Evolutionary conservation across 2,329 filamentous ascomycete genomes (phyloP).

Genomic region (Kalmusia sp.): DNA sequence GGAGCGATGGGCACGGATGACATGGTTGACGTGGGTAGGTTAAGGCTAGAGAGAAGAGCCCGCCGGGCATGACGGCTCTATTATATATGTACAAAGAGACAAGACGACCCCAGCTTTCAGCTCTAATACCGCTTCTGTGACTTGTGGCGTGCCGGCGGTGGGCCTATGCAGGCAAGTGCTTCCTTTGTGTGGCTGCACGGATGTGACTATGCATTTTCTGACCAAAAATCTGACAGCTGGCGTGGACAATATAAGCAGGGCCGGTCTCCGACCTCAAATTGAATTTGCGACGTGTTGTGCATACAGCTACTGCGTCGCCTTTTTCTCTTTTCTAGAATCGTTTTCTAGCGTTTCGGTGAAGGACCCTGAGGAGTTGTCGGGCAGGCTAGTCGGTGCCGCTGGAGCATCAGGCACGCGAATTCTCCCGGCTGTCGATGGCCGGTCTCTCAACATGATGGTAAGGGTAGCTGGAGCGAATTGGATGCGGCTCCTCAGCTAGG

Average conservation of each 20-base stretch:
- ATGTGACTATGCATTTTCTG: background rate
- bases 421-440: background rate
- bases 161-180: background rate
- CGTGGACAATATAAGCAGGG: background rate
- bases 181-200: background rate
- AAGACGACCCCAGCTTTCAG: background rate
- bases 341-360: background rate
- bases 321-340: background rate
- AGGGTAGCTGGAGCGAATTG: conserved; percentile 1
- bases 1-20: conserved; percentile 18
- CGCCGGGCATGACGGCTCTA: background rate
- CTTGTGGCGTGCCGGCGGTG: background rate
- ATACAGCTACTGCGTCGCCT: background rate
- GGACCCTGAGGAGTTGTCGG: background rate
- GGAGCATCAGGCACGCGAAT: background rate
- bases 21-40: background rate
- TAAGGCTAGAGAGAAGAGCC: background rate
- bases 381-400: background rate
- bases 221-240: background rate
- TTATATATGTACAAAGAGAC: background rate
- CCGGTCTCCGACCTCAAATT: too few relatives aligned
- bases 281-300: background rate
- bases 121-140: background rate
- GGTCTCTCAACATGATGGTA: background rate
- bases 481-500: background rate